phyloP scores from a whole-genome alignment of 345 rosid genomes.

The Chamaenerion angustifolium region DNA sequence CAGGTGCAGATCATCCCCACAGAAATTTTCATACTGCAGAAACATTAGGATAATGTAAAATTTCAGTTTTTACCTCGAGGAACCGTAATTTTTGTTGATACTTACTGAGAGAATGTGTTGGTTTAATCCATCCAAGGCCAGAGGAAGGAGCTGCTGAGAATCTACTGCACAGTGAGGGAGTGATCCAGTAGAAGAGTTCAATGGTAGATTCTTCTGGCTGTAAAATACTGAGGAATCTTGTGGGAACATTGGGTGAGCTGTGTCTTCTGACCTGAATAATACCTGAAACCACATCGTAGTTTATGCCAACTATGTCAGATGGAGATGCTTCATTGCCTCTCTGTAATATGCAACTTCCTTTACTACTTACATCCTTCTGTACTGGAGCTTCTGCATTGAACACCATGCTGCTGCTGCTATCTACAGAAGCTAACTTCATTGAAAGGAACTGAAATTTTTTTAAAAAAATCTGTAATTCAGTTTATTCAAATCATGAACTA shows the following conservation, averaged over 20 bases:
- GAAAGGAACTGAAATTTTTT: slow-evolving; percentile 75
- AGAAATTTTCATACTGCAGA: slow-evolving; percentile 33
- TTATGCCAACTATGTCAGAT: not conserved
- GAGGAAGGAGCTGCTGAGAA: slow-evolving; percentile 5
- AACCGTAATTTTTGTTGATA: not conserved
- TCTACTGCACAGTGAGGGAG: not conserved
- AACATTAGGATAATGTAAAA: not conserved
- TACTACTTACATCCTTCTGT: slow-evolving; percentile 59
- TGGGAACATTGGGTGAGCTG: slow-evolving; percentile 30
- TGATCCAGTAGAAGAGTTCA: slow-evolving; percentile 18
- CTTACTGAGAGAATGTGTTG: slow-evolving; percentile 28
- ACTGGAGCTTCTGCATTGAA: slow-evolving; percentile 37
- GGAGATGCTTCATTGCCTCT: not conserved
- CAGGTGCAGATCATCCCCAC: slow-evolving; percentile 62
- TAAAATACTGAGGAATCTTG: slow-evolving; percentile 45
- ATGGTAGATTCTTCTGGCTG: slow-evolving; percentile 29
- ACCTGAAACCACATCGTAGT: slow-evolving; percentile 1
- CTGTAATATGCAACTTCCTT: too few relatives aligned
- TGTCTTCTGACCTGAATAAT: slow-evolving; percentile 36
- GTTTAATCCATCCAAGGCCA: slow-evolving; percentile 26
- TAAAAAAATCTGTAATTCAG: not conserved
- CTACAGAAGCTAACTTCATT: slow-evolving; percentile 84
- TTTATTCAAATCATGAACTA: not conserved
- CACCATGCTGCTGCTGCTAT: slow-evolving; percentile 63
- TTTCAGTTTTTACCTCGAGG: not conserved